These are phyloP conservation scores for Trypanosoma brucei DNA, from an alignment of 208 protist species.

Conservation along the genomic window DNA sequence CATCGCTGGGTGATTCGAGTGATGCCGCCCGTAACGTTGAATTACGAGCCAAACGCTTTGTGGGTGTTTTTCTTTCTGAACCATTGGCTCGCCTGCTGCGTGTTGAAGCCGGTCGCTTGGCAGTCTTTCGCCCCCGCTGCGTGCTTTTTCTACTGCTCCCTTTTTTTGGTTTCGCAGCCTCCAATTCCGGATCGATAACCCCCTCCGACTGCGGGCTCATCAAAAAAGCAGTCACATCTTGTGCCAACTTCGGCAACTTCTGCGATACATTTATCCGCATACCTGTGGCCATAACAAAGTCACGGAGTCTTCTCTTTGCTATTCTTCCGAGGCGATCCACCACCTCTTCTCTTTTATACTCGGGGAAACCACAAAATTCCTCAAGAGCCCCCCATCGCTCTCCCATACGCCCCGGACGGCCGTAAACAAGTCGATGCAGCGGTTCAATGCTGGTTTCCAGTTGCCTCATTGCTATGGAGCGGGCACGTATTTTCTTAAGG, in stretches of 20 bases:
- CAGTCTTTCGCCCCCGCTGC: background rate
- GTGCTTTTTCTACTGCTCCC: background rate
- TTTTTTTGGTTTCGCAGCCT: background rate
- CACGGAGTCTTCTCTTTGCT: slow-evolving; percentile 57
- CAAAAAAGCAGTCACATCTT: slow-evolving; percentile 50
- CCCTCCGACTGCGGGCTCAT: slow-evolving; percentile 29
- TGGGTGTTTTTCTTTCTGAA: background rate
- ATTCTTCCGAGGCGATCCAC: slow-evolving; percentile 28
- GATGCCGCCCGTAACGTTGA: too few species aligned
- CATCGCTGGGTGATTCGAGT: slow-evolving; percentile 28
- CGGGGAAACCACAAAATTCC: slow-evolving; percentile 57
- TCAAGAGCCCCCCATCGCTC: slow-evolving; percentile 46
- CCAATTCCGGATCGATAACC: too few species aligned
- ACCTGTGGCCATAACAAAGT: slow-evolving; percentile 40
- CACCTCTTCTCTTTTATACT: slow-evolving; percentile 33
- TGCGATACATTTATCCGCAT: slow-evolving; percentile 40
- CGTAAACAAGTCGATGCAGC: slow-evolving; percentile 71
- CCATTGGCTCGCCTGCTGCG: background rate
- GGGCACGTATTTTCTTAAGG: slow-evolving; percentile 28
- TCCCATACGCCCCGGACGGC: slow-evolving; percentile 37
- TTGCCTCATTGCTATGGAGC: slow-evolving; percentile 27
- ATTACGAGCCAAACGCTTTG: too few species aligned
- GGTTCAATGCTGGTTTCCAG: slow-evolving; percentile 59
- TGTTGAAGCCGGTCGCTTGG: too few species aligned
- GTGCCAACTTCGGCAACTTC: slow-evolving; percentile 25